A percentile compares a stretch with the other conserved stretches of the same genome.
These are phyloP conservation scores for Tulasnella sp. DNA, from an alignment of 768 basidiomycete species.

Conservation along the genomic window DNA sequence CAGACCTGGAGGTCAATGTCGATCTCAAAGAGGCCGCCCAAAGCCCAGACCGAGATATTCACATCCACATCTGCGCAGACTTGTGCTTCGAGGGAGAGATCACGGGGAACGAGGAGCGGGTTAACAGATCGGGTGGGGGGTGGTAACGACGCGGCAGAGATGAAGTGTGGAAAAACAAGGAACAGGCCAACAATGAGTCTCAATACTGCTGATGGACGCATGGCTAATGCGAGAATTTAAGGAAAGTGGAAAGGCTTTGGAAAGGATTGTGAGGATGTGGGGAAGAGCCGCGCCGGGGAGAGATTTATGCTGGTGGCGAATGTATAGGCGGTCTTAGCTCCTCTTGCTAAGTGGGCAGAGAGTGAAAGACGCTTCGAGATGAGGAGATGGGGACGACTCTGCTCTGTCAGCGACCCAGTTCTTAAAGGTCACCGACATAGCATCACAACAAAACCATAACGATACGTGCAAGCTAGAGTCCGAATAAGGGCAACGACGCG, in stretches of 20 bases:
- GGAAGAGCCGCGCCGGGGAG: not conserved
- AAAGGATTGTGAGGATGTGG: not conserved
- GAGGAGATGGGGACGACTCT: too few species aligned
- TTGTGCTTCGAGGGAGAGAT: not conserved
- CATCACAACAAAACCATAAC: too few species aligned
- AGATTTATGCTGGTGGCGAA: too few species aligned
- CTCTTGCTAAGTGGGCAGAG: too few species aligned
- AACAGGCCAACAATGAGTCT: not conserved
- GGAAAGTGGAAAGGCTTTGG: not conserved
- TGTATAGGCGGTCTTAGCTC: too few species aligned
- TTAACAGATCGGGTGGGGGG: not conserved
- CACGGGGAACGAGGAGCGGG: not conserved
- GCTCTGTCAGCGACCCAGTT: too few species aligned
- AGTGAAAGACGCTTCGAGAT: too few species aligned
- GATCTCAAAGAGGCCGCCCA: not conserved
- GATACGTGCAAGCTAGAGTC: too few species aligned
- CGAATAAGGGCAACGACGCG: too few species aligned
- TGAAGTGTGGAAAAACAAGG: not conserved
- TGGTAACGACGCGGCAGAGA: not conserved
- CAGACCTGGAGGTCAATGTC: not conserved
- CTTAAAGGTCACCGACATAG: too few species aligned
- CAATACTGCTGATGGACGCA: not conserved
- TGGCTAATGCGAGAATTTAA: not conserved
- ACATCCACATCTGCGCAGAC: conserved; percentile 13
- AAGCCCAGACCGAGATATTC: not conserved